Evolutionary conservation across 495 filamentous ascomycete species (phyloP).

Genomic region (Oleoguttula mirabilis): DNA sequence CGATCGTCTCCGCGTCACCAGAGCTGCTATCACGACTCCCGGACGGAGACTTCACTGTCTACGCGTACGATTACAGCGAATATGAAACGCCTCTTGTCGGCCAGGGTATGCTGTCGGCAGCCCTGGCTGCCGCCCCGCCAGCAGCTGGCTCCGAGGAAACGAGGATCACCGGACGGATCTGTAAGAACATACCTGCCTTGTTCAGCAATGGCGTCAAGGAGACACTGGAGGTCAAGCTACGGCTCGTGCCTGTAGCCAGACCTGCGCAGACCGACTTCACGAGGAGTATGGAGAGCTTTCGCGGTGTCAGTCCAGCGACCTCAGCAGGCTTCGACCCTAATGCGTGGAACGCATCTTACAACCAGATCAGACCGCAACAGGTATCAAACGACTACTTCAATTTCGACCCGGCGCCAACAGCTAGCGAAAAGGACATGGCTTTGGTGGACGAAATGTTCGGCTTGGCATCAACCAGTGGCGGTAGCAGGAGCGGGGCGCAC

Average conservation of each 20-base stretch:
- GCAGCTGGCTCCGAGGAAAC: slow-evolving; percentile 51
- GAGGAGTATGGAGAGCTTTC: slow-evolving; percentile 50
- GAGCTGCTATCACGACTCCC: slow-evolving; percentile 65
- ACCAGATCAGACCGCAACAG: slow-evolving; percentile 11
- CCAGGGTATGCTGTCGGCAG: slow-evolving; percentile 89
- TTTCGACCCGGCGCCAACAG: background rate
- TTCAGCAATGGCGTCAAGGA: slow-evolving; percentile 77
- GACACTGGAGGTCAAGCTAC: slow-evolving; percentile 87
- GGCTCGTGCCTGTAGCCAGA: slow-evolving; percentile 69
- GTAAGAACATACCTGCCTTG: slow-evolving; percentile 67
- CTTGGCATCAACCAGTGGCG: slow-evolving; percentile 5
- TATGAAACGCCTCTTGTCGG: slow-evolving; percentile 85
- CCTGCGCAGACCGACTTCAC: slow-evolving; percentile 58
- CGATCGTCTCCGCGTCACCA: slow-evolving; percentile 72
- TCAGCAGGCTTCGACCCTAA: slow-evolving; percentile 56
- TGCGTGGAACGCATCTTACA: slow-evolving; percentile 42
- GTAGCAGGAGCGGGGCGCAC: slow-evolving; percentile 7
- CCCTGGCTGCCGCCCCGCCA: slow-evolving; percentile 50
- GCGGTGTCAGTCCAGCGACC: slow-evolving; percentile 46
- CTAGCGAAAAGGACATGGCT: slow-evolving; percentile 2
- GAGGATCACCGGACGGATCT: slow-evolving; percentile 82
- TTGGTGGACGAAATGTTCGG: slow-evolving; percentile 17
- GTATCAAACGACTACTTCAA: slow-evolving; percentile 13
- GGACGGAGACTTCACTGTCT: slow-evolving; percentile 88
- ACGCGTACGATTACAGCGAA: slow-evolving; percentile 94